A percentile compares a stretch with the other conserved stretches of the same genome.
These are phyloP conservation scores for Sequoia sempervirens DNA, from an alignment of 75 land plant species.

Conservation along the genomic window DNA sequence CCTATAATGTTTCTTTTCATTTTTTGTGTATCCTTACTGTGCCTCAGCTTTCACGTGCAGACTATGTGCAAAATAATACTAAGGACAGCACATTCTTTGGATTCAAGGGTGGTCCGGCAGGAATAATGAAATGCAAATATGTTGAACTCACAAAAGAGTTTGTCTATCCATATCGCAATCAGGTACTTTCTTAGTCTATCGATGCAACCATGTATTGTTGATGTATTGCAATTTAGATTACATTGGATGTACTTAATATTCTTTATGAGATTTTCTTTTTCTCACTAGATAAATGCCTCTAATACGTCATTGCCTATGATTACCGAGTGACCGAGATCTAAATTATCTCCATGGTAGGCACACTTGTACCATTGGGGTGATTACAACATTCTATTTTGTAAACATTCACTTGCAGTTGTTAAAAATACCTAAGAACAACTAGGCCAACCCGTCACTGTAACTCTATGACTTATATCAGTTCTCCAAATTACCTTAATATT, in stretches of 20 bases:
- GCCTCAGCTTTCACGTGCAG: conserved; percentile 23
- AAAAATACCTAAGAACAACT: neutral
- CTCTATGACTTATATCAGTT: conserved; percentile 1
- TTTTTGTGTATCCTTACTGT: conserved; percentile 8
- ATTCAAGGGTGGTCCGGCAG: conserved; percentile 94
- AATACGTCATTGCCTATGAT: neutral
- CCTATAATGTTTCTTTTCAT: neutral
- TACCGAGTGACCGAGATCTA: neutral
- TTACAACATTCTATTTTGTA: neutral
- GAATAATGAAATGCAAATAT: conserved; percentile 89
- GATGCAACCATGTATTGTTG: neutral
- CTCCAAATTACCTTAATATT: neutral
- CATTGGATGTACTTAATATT: neutral
- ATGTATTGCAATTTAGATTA: neutral
- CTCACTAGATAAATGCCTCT: neutral
- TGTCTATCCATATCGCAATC: conserved; percentile 90
- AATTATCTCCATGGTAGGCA: neutral
- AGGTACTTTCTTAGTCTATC: conserved; percentile 35
- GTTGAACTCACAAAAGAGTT: conserved; percentile 68
- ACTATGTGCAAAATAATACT: conserved; percentile 71
- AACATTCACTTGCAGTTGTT: neutral
- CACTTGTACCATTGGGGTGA: neutral
- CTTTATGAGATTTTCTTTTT: neutral
- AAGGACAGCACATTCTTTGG: conserved; percentile 81
- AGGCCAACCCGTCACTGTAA: neutral